Evolutionary conservation across 768 basidiomycete genomes (phyloP).

Genomic region (Psilocybe azurescens): DNA sequence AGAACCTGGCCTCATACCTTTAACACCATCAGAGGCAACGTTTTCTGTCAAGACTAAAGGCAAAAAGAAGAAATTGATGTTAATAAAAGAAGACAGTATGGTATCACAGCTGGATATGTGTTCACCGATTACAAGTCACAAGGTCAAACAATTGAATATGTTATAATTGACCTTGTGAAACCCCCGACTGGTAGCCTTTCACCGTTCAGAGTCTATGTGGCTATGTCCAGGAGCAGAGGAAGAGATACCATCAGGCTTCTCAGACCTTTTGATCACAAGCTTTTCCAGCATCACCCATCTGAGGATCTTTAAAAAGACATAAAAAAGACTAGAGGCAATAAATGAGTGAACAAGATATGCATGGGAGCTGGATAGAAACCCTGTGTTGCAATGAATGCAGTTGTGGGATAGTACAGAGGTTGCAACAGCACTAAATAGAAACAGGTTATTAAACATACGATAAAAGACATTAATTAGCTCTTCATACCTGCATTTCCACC

Average conservation of each 20-base stretch:
- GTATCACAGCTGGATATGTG: conserved; percentile 39
- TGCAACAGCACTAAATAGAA: too few species aligned
- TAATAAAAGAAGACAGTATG: conserved; percentile 30
- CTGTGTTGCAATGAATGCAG: conserved; percentile 80
- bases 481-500: too few species aligned
- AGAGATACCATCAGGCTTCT: conserved; percentile 33
- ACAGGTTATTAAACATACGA: too few species aligned
- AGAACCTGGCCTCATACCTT: conserved; percentile 27
- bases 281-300: conserved; percentile 31
- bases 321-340: conserved; percentile 8
- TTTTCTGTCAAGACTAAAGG: neutral
- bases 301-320: conserved; percentile 19
- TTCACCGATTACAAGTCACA: conserved; percentile 48
- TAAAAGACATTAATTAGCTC: too few species aligned
- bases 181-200: conserved; percentile 30
- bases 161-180: conserved; percentile 39
- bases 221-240: conserved; percentile 37
- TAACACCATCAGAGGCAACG: conserved; percentile 13
- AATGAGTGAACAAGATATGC: neutral
- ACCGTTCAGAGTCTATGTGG: conserved; percentile 38
- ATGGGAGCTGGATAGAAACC: too few species aligned
- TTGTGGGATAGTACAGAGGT: conserved; percentile 69
- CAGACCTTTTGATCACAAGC: conserved; percentile 30
- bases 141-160: conserved; percentile 41
- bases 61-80: neutral